Evolutionary conservation across 2,329 filamentous ascomycete species (phyloP).

Genomic region (Blastomyces emzantsi): DNA sequence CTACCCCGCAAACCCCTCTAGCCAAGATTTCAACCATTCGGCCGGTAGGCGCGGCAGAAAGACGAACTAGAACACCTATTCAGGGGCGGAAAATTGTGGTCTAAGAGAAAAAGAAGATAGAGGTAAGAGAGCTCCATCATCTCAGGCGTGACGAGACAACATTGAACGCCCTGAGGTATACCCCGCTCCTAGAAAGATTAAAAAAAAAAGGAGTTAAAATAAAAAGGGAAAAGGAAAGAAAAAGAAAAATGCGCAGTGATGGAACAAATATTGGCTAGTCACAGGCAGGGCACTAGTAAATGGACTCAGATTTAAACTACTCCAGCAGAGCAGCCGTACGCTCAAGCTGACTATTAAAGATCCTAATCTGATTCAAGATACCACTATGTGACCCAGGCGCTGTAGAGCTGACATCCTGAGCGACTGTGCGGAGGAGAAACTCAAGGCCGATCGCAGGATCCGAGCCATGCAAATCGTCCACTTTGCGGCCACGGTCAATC

Average conservation of each 20-base stretch:
- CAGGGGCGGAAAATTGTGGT: background rate
- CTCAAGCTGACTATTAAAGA: conserved; percentile 38
- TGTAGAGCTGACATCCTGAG: conserved; percentile 33
- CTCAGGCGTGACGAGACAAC: background rate
- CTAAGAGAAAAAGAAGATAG: background rate
- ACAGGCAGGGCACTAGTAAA: background rate
- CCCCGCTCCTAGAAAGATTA: background rate
- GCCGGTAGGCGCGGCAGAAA: too few species aligned
- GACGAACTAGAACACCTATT: background rate
- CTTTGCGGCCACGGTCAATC: conserved; percentile 28
- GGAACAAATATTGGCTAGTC: background rate
- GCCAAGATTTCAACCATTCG: too few species aligned
- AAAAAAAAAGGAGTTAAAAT: background rate
- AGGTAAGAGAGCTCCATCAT: background rate
- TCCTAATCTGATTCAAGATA: conserved; percentile 32
- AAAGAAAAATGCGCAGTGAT: background rate
- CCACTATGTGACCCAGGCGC: conserved; percentile 34
- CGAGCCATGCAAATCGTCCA: conserved; percentile 15
- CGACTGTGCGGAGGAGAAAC: conserved; percentile 35
- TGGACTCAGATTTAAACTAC: background rate
- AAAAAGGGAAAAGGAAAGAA: background rate
- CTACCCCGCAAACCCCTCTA: too few species aligned
- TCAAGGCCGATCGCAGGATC: conserved; percentile 29
- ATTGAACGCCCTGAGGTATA: background rate
- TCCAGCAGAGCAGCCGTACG: conserved; percentile 8